Conservation (phyloP, 495 filamentous ascomycete species). For the Lophiostoma macrostomum region DNA sequence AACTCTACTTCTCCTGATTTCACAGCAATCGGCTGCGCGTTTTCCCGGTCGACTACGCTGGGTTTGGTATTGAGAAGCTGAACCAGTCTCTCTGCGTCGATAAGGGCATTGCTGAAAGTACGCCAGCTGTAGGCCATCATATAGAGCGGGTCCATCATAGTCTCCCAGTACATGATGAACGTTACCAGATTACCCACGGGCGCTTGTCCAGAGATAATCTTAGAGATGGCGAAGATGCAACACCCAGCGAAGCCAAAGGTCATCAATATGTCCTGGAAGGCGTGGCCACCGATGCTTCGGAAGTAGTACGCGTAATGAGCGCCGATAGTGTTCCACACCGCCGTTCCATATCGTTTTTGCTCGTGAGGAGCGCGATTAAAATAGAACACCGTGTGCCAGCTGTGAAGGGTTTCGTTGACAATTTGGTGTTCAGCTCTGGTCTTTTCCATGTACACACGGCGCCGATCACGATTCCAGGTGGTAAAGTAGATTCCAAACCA, state of each 20-base stretch:
- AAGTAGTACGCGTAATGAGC: conserved; percentile 37
- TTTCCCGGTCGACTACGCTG: conserved; percentile 11
- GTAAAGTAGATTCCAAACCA: conserved; percentile 42
- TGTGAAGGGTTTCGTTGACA: conserved; percentile 61
- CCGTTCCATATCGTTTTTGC: conserved; percentile 54
- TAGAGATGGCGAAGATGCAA: conserved; percentile 65
- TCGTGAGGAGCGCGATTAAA: conserved; percentile 73
- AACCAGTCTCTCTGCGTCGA: conserved; percentile 70
- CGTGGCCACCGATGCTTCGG: conserved; percentile 36
- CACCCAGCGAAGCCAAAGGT: conserved; percentile 61
- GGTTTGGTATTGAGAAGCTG: conserved; percentile 65
- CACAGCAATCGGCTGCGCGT: conserved; percentile 4
- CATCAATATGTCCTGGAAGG: conserved; percentile 59
- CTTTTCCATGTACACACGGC: conserved; percentile 36
- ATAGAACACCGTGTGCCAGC: conserved; percentile 68
- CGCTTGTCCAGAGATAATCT: conserved; percentile 55
- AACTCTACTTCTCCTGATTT: conserved; percentile 22
- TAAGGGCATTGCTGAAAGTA: conserved; percentile 57
- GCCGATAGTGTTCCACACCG: conserved; percentile 27
- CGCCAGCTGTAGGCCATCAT: conserved; percentile 61
- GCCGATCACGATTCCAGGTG: neutral
- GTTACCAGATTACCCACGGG: conserved; percentile 69
- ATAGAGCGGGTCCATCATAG: conserved; percentile 53
- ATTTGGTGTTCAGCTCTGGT: conserved; percentile 58
- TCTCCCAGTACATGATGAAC: conserved; percentile 66